phyloP scores from a whole-genome alignment of 2,329 filamentous ascomycete genomes.

The Chrysosphaeria jannelii region DNA sequence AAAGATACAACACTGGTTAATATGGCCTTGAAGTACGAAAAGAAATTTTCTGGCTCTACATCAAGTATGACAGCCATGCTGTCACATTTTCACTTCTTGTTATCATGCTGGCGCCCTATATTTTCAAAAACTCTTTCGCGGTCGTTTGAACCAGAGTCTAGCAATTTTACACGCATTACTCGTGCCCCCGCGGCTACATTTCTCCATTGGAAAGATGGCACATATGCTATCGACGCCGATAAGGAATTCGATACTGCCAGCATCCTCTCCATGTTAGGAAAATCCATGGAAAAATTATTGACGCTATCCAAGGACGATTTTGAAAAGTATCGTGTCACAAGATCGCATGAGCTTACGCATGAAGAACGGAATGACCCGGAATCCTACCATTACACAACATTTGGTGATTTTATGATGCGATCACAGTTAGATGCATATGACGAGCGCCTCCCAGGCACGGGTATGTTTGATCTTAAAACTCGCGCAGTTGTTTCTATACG shows the following conservation, averaged over 20 bases:
- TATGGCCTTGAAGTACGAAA: conserved; percentile 32
- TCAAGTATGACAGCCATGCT: conserved; percentile 83
- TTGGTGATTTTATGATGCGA: conserved; percentile 74
- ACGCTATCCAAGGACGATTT: conserved; percentile 60
- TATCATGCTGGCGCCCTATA: conserved; percentile 56
- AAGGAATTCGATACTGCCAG: conserved; percentile 71
- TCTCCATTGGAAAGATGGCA: conserved; percentile 50
- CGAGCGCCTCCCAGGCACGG: conserved; percentile 55
- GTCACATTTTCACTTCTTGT: conserved; percentile 71
- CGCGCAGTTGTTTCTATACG: conserved; percentile 73
- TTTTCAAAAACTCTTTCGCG: conserved; percentile 36
- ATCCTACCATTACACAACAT: conserved; percentile 61
- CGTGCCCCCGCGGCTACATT: conserved; percentile 55
- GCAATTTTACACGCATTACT: conserved; percentile 40
- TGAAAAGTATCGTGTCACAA: conserved; percentile 48
- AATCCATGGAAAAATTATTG: conserved; percentile 87
- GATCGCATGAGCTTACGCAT: conserved; percentile 36
- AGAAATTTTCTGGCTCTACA: conserved; percentile 78
- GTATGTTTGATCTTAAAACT: conserved; percentile 92
- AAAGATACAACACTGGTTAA: conserved; percentile 42
- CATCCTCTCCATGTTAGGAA: conserved; percentile 70
- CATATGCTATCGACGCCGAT: conserved; percentile 86
- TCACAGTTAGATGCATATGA: conserved; percentile 87
- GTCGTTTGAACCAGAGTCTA: conserved; percentile 27
- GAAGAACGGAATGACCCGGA: conserved; percentile 44